Base-by-base conservation (phyloP, 345 rosid genomes). In the Citrus australasica region DNA sequence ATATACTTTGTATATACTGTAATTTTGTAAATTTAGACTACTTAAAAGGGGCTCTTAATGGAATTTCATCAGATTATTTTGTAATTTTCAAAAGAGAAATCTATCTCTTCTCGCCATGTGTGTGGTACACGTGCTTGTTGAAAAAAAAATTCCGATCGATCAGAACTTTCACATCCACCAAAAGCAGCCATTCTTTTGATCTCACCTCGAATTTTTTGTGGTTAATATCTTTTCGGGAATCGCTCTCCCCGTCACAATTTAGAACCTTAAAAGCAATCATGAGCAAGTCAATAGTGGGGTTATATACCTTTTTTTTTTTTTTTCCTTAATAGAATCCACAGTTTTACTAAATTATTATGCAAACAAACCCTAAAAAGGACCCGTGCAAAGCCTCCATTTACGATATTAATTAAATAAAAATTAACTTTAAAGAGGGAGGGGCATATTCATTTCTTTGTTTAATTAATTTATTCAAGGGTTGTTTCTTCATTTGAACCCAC, bases 401-500 rank as follows among this genome's bases (percentile, higher is more conserved):
- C 17, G 14, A 28, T 1, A 63, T 63, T 59, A n/a, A 63, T 63
- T 63, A 63, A 32, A 27, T 13, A 24, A 10, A 32, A 32, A 22
- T 46, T 46, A 64, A 35, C 19, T 64, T 69, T 67, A 9, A 61
- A 61, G 25, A 38, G 24, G 67, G 38, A 58, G 51, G 5, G 5
- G 71, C 69, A 73, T 73, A 76, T 62, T 64, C 74, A 71, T 53
- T 61, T 53, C 17, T 25, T 2, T 5, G 51, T 27, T 22, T 22
- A 19, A 27, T 69, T 22, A 65, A 27, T 80, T 69, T 63, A 78
- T 84, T 81, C n/a, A 66, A 78, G 76, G 86, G 86, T 66, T 38
- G 77, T 30, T 83, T 75, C 82, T 74, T 78, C 79, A 42, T 70
- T 60, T 65, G 75, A 80, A 60, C 84, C 86, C 82, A 84, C 84